A percentile compares a stretch with the other conserved stretches of the same genome.
phyloP scores from a whole-genome alignment of 2,329 filamentous ascomycete species.

The Talaromyces sp. region DNA sequence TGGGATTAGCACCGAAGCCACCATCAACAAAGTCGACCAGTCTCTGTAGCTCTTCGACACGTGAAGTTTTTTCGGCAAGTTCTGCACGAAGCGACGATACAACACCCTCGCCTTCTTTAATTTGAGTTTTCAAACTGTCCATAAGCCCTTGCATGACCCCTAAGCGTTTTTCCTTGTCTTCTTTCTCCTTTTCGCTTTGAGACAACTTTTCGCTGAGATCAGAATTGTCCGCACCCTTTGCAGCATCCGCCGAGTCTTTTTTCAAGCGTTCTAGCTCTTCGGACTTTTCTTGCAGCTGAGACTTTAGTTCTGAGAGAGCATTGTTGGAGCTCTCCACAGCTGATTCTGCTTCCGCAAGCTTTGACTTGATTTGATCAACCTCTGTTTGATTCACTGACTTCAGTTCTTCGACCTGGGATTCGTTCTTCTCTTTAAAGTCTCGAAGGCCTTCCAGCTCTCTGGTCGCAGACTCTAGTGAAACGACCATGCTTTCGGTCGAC shows the following conservation, averaged over 20 bases:
- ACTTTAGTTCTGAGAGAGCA: constrained; percentile 28
- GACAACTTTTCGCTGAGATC: constrained; percentile 27
- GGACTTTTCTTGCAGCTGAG: constrained; percentile 35
- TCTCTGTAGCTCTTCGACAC: constrained; percentile 25
- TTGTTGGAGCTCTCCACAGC: constrained; percentile 23
- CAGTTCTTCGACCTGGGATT: constrained; percentile 41
- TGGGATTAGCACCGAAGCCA: constrained; percentile 26
- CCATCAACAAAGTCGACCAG: constrained; percentile 38
- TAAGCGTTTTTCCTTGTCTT: constrained; percentile 45
- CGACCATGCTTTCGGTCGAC: constrained; percentile 59
- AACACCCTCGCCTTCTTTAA: constrained; percentile 48
- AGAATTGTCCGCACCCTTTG: constrained; percentile 16
- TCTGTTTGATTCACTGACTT: constrained; percentile 37
- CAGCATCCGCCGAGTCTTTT: constrained; percentile 19
- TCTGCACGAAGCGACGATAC: constrained; percentile 42
- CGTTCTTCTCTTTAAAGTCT: constrained; percentile 47
- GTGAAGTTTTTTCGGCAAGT: constrained; percentile 32
- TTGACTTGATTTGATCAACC: constrained; percentile 35
- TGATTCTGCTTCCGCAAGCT: constrained; percentile 26
- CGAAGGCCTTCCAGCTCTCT: constrained; percentile 54
- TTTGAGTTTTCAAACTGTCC: constrained; percentile 47
- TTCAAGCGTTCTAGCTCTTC: constrained; percentile 33
- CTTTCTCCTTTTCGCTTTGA: constrained; percentile 29
- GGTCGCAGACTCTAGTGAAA: constrained; percentile 61
- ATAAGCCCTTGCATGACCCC: constrained; percentile 52